A percentile compares a stretch with the other conserved stretches of the same genome.
phyloP scores from a whole-genome alignment of 768 basidiomycete genomes.

The Cytidiella melzeri region DNA sequence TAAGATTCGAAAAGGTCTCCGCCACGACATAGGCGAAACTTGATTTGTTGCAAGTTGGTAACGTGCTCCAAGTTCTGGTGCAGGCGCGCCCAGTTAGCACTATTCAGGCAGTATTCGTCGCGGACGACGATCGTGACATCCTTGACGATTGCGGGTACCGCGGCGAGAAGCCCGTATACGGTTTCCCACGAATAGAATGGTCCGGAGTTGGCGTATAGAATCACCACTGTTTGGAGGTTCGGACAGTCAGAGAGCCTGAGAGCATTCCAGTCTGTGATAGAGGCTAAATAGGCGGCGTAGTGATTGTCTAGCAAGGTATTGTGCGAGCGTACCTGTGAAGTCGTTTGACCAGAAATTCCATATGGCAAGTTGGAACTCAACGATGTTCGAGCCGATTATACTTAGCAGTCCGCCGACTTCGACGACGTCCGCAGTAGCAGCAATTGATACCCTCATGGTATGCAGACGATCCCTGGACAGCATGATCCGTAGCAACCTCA shows the following conservation, averaged over 20 bases:
- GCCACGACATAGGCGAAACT: constrained; percentile 3
- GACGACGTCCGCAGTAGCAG: constrained; percentile 2
- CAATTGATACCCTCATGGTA: constrained; percentile 5
- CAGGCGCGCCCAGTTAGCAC: constrained; percentile 6
- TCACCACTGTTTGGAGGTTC: constrained; percentile 1
- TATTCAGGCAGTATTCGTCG: constrained; percentile 5
- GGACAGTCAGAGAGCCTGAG: constrained; percentile 4
- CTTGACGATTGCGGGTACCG: constrained; percentile 1
- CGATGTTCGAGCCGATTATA: background rate
- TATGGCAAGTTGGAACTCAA: constrained; percentile 7
- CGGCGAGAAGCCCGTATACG: constrained; percentile 5
- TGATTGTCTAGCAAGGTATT: background rate
- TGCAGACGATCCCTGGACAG: constrained; percentile 3
- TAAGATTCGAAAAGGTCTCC: constrained; percentile 9
- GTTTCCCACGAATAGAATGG: constrained; percentile 10
- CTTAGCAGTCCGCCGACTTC: constrained; percentile 6
- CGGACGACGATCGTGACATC: constrained; percentile 9
- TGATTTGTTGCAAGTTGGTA: background rate
- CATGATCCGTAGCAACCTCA: background rate
- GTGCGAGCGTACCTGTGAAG: constrained; percentile 4
- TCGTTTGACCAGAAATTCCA: constrained; percentile 12
- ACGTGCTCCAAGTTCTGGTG: background rate
- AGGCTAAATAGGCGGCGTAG: background rate
- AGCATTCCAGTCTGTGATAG: constrained; percentile 4
- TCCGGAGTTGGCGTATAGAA: constrained; percentile 11